phyloP scores from a whole-genome alignment of 139 green algal genomes.

The Chlamydomonas sp. region DNA sequence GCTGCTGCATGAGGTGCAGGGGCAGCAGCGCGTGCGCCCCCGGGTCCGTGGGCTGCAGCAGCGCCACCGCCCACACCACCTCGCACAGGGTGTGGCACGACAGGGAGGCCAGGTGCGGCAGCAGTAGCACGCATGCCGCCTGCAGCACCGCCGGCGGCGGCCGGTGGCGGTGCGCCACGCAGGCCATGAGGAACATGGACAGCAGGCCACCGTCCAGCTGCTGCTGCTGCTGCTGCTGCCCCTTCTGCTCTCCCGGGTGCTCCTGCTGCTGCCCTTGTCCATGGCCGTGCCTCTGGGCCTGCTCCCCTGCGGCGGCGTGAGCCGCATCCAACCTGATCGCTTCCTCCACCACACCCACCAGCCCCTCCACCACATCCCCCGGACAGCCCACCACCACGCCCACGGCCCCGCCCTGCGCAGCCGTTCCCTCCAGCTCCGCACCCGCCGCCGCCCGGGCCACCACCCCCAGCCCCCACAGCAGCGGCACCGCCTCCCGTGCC shows the following conservation, averaged over 20 bases:
- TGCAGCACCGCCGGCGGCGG: slow-evolving; percentile 5
- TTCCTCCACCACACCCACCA: not conserved
- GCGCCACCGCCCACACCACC: slow-evolving; percentile 7
- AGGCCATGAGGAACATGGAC: slow-evolving; percentile 23
- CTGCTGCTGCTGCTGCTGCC: not conserved
- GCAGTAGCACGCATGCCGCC: slow-evolving; percentile 12
- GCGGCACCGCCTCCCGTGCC: slow-evolving; percentile 8
- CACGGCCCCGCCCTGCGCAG: not conserved
- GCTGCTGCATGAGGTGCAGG: not conserved
- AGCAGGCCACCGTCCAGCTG: slow-evolving; percentile 13
- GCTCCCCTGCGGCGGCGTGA: not conserved
- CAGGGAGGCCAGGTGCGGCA: not conserved
- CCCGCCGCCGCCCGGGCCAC: not conserved
- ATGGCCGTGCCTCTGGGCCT: not conserved
- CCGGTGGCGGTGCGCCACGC: slow-evolving; percentile 8
- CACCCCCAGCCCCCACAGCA: slow-evolving; percentile 26
- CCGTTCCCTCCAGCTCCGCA: not conserved
- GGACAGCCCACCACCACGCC: not conserved
- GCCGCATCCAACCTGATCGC: not conserved
- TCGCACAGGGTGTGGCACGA: slow-evolving; percentile 27
- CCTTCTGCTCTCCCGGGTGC: not conserved
- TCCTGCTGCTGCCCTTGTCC: not conserved
- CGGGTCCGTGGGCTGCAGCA: not conserved
- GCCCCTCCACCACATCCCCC: not conserved
- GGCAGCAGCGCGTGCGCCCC: slow-evolving; percentile 10